Percentiles rank a stretch among this genome's conserved stretches.
Evolutionary conservation across 306 rosid species (phyloP).

Genomic region (Castanea crenata): DNA sequence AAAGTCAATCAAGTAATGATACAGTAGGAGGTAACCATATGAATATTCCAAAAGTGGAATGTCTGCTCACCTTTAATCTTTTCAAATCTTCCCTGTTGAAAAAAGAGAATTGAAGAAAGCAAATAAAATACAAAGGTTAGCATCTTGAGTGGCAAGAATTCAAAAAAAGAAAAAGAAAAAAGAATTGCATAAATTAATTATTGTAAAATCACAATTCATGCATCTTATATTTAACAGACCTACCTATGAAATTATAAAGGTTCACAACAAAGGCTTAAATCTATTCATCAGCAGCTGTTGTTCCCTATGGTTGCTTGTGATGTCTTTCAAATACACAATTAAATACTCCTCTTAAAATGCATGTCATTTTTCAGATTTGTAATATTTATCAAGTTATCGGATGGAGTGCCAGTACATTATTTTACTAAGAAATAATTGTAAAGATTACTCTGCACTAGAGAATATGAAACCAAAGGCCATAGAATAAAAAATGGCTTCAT

Average conservation of each 20-base stretch:
- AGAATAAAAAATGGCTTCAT: not conserved
- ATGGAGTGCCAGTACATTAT: too few species aligned
- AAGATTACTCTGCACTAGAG: not conserved
- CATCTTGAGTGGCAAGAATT: not conserved
- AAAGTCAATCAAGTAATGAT: not conserved
- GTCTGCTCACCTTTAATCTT: conserved; percentile 52
- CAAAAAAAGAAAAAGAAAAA: not conserved
- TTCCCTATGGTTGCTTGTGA: not conserved
- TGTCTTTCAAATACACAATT: not conserved
- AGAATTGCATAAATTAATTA: not conserved
- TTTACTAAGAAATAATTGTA: not conserved
- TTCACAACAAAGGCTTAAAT: not conserved
- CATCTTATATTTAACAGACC: not conserved
- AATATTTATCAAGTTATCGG: not conserved
- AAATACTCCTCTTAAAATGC: not conserved
- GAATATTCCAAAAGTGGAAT: not conserved
- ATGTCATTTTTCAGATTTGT: not conserved
- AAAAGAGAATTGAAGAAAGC: not conserved
- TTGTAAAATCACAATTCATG: too few species aligned
- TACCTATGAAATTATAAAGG: not conserved
- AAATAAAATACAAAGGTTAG: not conserved
- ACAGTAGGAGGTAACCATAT: not conserved
- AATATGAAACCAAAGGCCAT: not conserved
- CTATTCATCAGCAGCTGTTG: not conserved
- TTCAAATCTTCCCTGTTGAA: conserved; percentile 68